phyloP scores from a whole-genome alignment of 352 stramenopile genomes.

The Phytophthora macrochlamydospora region DNA sequence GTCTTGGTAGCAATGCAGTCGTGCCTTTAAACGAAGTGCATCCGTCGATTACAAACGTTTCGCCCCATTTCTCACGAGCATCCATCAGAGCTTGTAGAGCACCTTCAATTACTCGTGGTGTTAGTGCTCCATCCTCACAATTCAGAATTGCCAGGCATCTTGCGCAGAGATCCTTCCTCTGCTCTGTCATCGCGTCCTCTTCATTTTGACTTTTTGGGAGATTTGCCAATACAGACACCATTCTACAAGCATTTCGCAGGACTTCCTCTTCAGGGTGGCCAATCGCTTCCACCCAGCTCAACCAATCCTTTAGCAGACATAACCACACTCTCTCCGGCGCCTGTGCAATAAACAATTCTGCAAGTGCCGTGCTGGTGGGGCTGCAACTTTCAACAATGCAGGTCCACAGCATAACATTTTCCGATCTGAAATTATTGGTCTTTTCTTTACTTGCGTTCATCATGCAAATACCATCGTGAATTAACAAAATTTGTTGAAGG shows the following conservation, averaged over 20 bases:
- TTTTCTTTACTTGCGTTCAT: no score
- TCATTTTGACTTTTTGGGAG: conserved; percentile 12
- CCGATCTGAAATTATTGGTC: not conserved
- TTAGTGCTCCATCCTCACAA: conserved; percentile 7
- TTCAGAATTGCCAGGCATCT: conserved; percentile 21
- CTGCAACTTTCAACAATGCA: conserved; percentile 31
- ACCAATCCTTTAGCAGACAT: conserved; percentile 31
- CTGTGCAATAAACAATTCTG: conserved; percentile 22
- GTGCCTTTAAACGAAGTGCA: conserved; percentile 28
- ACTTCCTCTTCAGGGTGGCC: conserved; percentile 10
- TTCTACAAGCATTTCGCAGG: conserved; percentile 28
- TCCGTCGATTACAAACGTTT: conserved; percentile 34
- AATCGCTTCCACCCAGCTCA: conserved; percentile 10
- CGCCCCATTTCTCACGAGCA: conserved; percentile 31
- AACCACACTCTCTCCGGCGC: conserved; percentile 18
- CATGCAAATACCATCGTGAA: conserved; percentile 1
- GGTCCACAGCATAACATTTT: conserved; percentile 42
- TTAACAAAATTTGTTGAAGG: conserved; percentile 24
- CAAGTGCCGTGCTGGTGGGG: conserved; percentile 20
- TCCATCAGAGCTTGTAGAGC: conserved; percentile 35
- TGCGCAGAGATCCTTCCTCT: conserved; percentile 20
- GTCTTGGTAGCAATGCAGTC: conserved; percentile 29
- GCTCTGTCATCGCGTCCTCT: conserved; percentile 2
- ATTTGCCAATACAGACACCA: conserved; percentile 27
- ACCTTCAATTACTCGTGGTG: conserved; percentile 22